These are phyloP conservation scores for Sporothrix curviconia DNA, from an alignment of 2,329 filamentous ascomycete genomes.

Conservation along the genomic window DNA sequence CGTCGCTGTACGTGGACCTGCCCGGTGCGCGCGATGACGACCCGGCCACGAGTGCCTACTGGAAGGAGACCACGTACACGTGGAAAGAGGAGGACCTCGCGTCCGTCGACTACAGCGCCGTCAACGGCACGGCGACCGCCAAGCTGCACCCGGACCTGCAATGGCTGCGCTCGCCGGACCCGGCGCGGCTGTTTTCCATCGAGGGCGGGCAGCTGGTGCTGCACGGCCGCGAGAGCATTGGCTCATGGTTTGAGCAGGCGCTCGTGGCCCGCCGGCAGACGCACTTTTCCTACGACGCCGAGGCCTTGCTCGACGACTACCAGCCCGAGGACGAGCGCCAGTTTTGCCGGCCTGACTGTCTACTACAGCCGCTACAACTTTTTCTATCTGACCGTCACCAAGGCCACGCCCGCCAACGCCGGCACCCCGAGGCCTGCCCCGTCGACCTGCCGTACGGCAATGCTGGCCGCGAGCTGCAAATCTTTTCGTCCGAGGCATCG, in stretches of 20 bases:
- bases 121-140: conserved; percentile 26
- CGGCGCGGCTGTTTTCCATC: conserved; percentile 44
- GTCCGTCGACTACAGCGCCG: conserved; percentile 40
- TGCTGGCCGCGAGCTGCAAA: conserved; percentile 50
- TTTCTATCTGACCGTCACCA: conserved; percentile 56
- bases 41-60: conserved; percentile 32
- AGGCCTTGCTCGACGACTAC: conserved; percentile 63
- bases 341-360: conserved; percentile 53
- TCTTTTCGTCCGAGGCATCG: conserved; percentile 50
- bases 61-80: conserved; percentile 42
- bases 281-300: conserved; percentile 77
- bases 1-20: conserved; percentile 46
- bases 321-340: conserved; percentile 51
- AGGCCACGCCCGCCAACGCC: conserved; percentile 21
- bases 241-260: conserved; percentile 54
- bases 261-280: conserved; percentile 49
- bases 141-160: conserved; percentile 47
- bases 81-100: conserved; percentile 35
- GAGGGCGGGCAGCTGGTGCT: conserved; percentile 35
- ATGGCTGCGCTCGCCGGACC: conserved; percentile 50
- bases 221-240: conserved; percentile 45
- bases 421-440: not conserved
- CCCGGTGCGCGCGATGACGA: conserved; percentile 38
- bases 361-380: conserved; percentile 62
- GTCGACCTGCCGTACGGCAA: conserved; percentile 31